These are phyloP conservation scores for Schizochytrium sp. DNA, from an alignment of 108 stramenopile species.

Conservation along the genomic window DNA sequence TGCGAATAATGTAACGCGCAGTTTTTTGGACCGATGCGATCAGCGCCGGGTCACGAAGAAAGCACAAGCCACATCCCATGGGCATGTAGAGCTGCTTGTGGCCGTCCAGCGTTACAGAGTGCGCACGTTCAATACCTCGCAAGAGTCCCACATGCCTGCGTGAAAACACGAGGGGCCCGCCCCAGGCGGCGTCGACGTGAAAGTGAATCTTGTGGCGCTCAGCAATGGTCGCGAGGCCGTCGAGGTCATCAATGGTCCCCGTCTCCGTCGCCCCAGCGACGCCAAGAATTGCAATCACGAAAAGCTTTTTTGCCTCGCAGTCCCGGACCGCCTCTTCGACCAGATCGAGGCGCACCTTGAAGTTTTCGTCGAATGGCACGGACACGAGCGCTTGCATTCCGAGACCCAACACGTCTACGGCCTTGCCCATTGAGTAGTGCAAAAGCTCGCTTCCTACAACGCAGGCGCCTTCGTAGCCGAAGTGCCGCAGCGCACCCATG, in stretches of 20 bases:
- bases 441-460: background rate
- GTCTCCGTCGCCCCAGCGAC: slow-evolving; percentile 12
- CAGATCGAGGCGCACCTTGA: background rate
- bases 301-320: background rate
- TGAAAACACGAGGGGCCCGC: background rate
- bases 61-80: slow-evolving; percentile 1
- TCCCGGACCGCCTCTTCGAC: background rate
- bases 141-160: background rate
- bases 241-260: background rate
- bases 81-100: slow-evolving; percentile 20
- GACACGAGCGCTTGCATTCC: background rate
- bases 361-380: slow-evolving; percentile 2
- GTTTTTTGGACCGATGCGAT: background rate
- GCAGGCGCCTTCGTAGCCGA: background rate
- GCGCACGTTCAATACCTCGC: background rate
- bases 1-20: slow-evolving; percentile 4
- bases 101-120: background rate
- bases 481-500: background rate
- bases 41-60: background rate
- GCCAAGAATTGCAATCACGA: background rate
- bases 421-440: slow-evolving; percentile 19
- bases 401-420: background rate
- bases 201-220: background rate
- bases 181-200: slow-evolving; percentile 10
- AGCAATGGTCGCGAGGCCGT: background rate